These are phyloP conservation scores for Sporothrix pseudoabietina DNA, from an alignment of 2,329 filamentous ascomycete species.

Conservation along the genomic window DNA sequence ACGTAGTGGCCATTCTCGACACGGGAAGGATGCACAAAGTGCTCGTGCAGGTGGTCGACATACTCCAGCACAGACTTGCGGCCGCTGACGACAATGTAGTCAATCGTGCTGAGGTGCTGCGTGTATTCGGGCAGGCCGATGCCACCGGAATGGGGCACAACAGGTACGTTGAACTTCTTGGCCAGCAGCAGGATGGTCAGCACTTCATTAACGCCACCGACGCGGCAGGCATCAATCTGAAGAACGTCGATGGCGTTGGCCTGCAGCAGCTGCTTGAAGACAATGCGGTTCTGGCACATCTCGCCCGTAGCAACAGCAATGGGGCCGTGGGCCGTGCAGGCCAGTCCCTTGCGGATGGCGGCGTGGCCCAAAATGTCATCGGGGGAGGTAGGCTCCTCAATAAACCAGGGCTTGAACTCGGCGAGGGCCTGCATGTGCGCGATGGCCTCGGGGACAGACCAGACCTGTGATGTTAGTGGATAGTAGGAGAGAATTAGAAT, in stretches of 20 bases:
- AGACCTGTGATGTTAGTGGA: conserved; percentile 51
- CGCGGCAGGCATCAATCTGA: conserved; percentile 86
- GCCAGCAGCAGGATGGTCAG: conserved; percentile 85
- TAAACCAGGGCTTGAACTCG: conserved; percentile 89
- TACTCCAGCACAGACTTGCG: conserved; percentile 79
- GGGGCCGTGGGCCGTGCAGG: conserved; percentile 56
- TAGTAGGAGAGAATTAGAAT: too few relatives aligned
- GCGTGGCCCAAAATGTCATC: conserved; percentile 90
- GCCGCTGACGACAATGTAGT: conserved; percentile 84
- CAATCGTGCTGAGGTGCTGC: conserved; percentile 87
- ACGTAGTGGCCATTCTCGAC: conserved; percentile 87
- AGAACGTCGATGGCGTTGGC: conserved; percentile 83
- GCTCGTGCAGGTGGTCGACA: conserved; percentile 91
- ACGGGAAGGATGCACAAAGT: conserved; percentile 79
- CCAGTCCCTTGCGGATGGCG: conserved; percentile 76
- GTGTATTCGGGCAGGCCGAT: conserved; percentile 93
- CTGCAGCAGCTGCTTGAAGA: conserved; percentile 89
- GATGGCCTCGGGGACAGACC: conserved; percentile 88
- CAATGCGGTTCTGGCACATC: conserved; percentile 92
- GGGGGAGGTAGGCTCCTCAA: conserved; percentile 89
- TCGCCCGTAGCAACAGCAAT: conserved; percentile 90
- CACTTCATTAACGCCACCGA: conserved; percentile 90
- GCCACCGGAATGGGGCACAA: conserved; percentile 86
- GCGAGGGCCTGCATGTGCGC: conserved; percentile 80
- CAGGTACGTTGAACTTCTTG: conserved; percentile 75